These are phyloP conservation scores for Volvox carteri DNA, from an alignment of 163 green algal species.

Conservation along the genomic window DNA sequence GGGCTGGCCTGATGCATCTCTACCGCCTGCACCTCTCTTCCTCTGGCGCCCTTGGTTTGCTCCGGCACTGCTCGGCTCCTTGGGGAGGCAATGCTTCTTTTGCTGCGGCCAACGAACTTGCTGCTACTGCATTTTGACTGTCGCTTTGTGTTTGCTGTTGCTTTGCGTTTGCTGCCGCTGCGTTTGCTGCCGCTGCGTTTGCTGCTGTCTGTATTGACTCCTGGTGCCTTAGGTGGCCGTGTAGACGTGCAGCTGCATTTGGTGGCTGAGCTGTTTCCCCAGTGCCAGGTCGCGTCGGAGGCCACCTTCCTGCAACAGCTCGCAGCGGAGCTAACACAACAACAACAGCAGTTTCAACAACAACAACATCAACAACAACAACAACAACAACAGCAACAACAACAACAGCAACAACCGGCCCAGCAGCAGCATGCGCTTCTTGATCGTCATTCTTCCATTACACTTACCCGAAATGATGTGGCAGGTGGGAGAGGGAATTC, in stretches of 20 bases:
- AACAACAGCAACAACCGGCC: too few species aligned
- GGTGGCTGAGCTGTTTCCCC: background rate
- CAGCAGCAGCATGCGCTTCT: too few species aligned
- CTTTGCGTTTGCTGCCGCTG: background rate
- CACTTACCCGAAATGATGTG: too few species aligned
- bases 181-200: background rate
- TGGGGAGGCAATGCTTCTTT: too few species aligned
- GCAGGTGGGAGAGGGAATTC: background rate
- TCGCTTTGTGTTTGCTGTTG: too few species aligned
- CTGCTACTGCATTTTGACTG: too few species aligned
- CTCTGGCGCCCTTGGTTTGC: background rate
- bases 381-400: background rate
- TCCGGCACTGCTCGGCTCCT: background rate
- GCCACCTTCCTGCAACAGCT: slow-evolving; percentile 1
- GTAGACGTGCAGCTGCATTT: slow-evolving; percentile 8
- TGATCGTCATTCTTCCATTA: too few species aligned
- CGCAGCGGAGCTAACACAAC: background rate
- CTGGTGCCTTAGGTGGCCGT: background rate
- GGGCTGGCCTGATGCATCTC: background rate
- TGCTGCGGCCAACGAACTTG: too few species aligned
- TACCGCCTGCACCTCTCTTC: background rate
- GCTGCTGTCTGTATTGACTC: too few species aligned
- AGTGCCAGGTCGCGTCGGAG: background rate
- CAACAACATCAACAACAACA: background rate
- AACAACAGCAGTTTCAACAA: background rate